phyloP scores from a whole-genome alignment of 495 filamentous ascomycete species.

The Talaromyces adpressus region DNA sequence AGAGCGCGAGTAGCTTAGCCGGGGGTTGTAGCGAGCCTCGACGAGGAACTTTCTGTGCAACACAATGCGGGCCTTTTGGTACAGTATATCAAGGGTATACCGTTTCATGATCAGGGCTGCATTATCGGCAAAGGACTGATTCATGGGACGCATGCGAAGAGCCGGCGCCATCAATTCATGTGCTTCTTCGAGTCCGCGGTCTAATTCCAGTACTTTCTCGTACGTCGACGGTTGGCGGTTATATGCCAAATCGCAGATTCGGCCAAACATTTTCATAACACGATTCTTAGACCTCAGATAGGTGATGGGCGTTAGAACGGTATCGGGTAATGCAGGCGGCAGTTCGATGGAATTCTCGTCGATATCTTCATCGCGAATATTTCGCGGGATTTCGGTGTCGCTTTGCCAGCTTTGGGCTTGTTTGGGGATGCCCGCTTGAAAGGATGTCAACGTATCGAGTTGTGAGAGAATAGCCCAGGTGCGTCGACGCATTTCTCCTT shows the following conservation, averaged over 20 bases:
- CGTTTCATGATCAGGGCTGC: conserved; percentile 75
- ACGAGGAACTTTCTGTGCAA: conserved; percentile 80
- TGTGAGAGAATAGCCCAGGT: conserved; percentile 32
- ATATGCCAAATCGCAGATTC: conserved; percentile 39
- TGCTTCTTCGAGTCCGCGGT: conserved; percentile 63
- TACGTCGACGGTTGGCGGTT: conserved; percentile 47
- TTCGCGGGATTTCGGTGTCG: conserved; percentile 35
- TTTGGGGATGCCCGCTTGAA: conserved; percentile 39
- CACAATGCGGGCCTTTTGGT: conserved; percentile 74
- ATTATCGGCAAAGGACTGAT: conserved; percentile 67
- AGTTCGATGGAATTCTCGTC: conserved; percentile 26
- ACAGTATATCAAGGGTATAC: conserved; percentile 72
- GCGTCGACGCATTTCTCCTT: conserved; percentile 41
- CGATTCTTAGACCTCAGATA: conserved; percentile 34
- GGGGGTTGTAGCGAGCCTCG: conserved; percentile 57
- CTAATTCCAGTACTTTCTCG: conserved; percentile 72
- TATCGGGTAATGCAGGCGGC: conserved; percentile 27
- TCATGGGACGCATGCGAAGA: conserved; percentile 60
- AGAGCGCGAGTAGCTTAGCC: conserved; percentile 73
- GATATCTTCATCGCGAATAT: conserved; percentile 38
- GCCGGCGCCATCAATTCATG: conserved; percentile 61
- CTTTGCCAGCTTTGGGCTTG: conserved; percentile 35
- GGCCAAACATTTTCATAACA: conserved; percentile 36
- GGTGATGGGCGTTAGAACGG: conserved; percentile 27
- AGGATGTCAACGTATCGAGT: conserved; percentile 35